Conservation (phyloP, 148 eudicot species). For the Rhododendron simsii region DNA sequence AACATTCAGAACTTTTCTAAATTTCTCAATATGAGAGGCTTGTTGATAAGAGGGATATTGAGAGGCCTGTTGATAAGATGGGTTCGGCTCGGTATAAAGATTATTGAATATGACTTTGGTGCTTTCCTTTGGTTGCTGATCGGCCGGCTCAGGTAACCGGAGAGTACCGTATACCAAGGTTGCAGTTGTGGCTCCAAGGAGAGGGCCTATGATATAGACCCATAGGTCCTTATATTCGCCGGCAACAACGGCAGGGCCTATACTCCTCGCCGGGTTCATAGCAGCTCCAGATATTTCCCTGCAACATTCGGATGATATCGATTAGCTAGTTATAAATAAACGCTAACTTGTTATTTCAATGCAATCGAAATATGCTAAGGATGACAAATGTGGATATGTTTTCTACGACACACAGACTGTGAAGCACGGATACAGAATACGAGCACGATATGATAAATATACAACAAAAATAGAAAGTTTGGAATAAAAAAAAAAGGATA, state of each 20-base stretch:
- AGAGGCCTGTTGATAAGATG: too few species aligned
- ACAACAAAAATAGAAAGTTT: background rate
- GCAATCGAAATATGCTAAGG: background rate
- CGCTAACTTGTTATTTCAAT: background rate
- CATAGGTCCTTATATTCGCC: constrained; percentile 31
- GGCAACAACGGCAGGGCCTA: constrained; percentile 38
- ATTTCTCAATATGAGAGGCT: background rate
- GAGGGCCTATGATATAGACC: constrained; percentile 32
- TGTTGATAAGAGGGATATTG: background rate
- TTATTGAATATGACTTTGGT: constrained; percentile 19
- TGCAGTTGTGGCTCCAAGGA: constrained; percentile 40
- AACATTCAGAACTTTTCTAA: background rate
- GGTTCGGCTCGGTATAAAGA: background rate
- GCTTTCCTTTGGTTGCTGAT: background rate
- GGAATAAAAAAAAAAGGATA: background rate
- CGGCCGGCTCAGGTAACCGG: constrained; percentile 7
- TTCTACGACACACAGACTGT: background rate
- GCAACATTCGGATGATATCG: background rate
- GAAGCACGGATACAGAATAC: too few species aligned
- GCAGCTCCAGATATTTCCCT: constrained; percentile 46
- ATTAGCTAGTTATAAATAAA: background rate
- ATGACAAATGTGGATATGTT: background rate
- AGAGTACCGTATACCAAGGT: constrained; percentile 27
- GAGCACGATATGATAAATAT: too few species aligned
- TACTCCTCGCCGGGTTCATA: constrained; percentile 51